Base-by-base conservation (phyloP, 306 rosid genomes). In the Sicyos baderoa region DNA sequence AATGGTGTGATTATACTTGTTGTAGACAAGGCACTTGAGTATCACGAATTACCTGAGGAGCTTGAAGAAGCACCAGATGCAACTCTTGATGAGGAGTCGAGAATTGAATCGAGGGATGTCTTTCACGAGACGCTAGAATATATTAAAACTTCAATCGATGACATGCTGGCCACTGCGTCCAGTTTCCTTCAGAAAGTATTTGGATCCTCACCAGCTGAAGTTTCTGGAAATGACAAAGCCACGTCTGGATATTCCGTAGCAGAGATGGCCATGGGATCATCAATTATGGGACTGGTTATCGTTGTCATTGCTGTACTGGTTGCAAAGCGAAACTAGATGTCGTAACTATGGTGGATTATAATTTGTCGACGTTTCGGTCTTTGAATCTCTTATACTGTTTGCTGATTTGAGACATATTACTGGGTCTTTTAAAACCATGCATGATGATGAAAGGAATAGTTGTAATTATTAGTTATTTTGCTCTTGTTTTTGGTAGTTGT, bases 231-330 rank as follows among this genome's bases (percentile, higher is more conserved):
- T 67, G 79, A 25, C 29, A 63, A 70, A 61, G 95, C 72, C 50
- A 78, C 57, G 18, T 1, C 78, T 18, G 76, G 54, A 66, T n/a
- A 55, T 12, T 27, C 19, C 70, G 19, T 22, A 16, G 9, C 51
- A 54, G 91, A 81, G 54, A 75, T 4, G 47, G 12, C 40, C 8
- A 15, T 77, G n/a, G 83, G 79, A 75, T 76, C 79, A 51, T 72
- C 95, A 70, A 54, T 93, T 71, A 74, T 89, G 79, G 97, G 96
- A 68, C 74, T 93, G 84, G 95, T 75, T n/a, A 17, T 83, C 32
- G 7, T 87, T 66, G 96, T 80, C 27, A 72, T 75, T 14, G 84
- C 88, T 86, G 88, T 88, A 54, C 78, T 93, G 9, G 47, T 93
- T 63, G 4, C 79, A 60, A 93, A 83, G 79, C 93, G 98, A 74